Conservation (phyloP, 164 flowering plant genomes). For the Umbellularia californica region DNA sequence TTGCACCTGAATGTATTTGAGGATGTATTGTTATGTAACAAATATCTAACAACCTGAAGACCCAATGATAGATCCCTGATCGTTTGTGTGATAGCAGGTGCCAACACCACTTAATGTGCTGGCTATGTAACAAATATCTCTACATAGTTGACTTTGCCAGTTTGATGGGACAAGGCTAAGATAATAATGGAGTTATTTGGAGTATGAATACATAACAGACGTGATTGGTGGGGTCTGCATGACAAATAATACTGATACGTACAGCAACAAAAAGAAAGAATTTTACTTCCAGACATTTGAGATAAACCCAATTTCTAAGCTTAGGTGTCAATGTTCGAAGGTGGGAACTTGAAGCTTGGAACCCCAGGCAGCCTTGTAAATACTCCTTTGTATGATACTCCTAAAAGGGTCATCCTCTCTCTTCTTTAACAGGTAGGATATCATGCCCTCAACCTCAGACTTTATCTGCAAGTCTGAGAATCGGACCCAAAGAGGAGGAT, state of each 20-base stretch:
- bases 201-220: background rate
- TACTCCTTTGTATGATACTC: slow-evolving; percentile 44
- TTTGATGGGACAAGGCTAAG: too few species aligned
- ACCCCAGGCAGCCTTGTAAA: slow-evolving; percentile 33
- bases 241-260: background rate
- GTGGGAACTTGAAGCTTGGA: slow-evolving; percentile 32
- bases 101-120: too few species aligned
- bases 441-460: slow-evolving; percentile 47
- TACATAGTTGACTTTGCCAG: too few species aligned
- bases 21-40: too few species aligned
- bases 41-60: too few species aligned
- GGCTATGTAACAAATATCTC: too few species aligned
- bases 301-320: background rate
- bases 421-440: slow-evolving; percentile 59
- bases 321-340: slow-evolving; percentile 32
- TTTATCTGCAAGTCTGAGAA: slow-evolving; percentile 62
- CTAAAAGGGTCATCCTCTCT: slow-evolving; percentile 85
- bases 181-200: too few species aligned
- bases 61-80: too few species aligned
- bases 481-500: too few species aligned
- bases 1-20: too few species aligned
- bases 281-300: background rate
- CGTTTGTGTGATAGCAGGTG: too few species aligned
- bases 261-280: slow-evolving; percentile 1
- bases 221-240: background rate